phyloP scores from a whole-genome alignment of 495 filamentous ascomycete species.

The Neurospora tetrasperma region DNA sequence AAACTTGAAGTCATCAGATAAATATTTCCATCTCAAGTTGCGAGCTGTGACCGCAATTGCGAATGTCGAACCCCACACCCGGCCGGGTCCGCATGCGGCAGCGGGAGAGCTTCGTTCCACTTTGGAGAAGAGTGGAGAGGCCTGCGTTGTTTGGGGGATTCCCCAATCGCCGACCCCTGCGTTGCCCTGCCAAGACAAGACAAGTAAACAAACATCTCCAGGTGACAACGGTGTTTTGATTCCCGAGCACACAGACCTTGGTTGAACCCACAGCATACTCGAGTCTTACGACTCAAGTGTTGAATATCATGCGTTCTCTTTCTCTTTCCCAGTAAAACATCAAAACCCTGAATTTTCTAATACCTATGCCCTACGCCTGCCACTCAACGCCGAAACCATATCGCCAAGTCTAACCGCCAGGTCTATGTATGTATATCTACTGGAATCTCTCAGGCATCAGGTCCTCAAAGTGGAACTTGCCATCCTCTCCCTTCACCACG shows the following conservation, averaged over 20 bases:
- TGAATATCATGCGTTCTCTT: background rate
- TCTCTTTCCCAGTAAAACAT: background rate
- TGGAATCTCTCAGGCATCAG: constrained; percentile 40
- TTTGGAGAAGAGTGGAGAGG: background rate
- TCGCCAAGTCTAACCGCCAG: background rate
- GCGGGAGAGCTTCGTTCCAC: background rate
- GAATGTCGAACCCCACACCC: background rate
- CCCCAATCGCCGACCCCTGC: background rate
- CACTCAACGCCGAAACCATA: background rate
- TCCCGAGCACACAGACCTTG: background rate
- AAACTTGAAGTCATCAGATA: background rate
- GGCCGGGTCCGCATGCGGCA: background rate
- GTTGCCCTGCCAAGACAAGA: background rate
- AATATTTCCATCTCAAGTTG: background rate
- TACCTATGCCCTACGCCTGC: background rate
- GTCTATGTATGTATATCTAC: background rate
- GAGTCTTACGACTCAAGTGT: background rate
- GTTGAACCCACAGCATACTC: background rate
- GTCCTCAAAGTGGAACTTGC: constrained; percentile 58
- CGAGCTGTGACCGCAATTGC: background rate
- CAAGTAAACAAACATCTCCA: background rate
- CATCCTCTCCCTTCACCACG: constrained; percentile 63
- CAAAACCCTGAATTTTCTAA: background rate
- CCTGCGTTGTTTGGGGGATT: background rate
- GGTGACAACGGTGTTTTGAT: background rate